A percentile compares a stretch with the other conserved stretches of the same genome.
Evolutionary conservation across 768 basidiomycete genomes (phyloP).

Genomic region (Vishniacozyma victoriae): DNA sequence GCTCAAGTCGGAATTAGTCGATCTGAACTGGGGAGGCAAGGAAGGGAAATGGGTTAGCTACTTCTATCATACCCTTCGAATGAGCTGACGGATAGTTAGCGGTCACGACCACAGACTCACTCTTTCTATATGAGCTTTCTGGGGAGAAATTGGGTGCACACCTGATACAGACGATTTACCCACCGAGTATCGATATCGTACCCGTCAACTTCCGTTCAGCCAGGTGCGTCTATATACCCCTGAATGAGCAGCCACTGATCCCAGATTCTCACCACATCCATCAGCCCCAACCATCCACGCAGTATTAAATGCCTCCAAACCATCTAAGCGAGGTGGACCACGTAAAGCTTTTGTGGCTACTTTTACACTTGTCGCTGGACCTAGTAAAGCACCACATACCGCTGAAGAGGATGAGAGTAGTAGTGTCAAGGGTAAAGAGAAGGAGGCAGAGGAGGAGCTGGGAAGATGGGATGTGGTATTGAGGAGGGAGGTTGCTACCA

Average conservation of each 20-base stretch:
- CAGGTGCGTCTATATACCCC: constrained; percentile 18
- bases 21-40: constrained; percentile 64
- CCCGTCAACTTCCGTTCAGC: constrained; percentile 42
- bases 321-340: constrained; percentile 31
- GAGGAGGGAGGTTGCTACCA: constrained; percentile 66
- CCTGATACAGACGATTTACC: constrained; percentile 31
- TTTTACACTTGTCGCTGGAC: constrained; percentile 28
- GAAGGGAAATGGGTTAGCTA: constrained; percentile 47
- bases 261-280: constrained; percentile 12
- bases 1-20: constrained; percentile 69
- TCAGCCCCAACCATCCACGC: constrained; percentile 32
- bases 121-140: constrained; percentile 26
- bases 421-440: constrained; percentile 10
- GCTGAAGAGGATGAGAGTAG: constrained; percentile 14
- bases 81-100: constrained; percentile 25
- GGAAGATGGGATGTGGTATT: constrained; percentile 66
- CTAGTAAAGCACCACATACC: constrained; percentile 18
- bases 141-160: constrained; percentile 14
- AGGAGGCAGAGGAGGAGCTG: constrained; percentile 49
- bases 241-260: neutral
- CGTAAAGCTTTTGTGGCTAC: constrained; percentile 34
- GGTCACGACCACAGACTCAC: constrained; percentile 32
- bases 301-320: constrained; percentile 39
- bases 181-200: constrained; percentile 34
- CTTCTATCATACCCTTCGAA: neutral